These are phyloP conservation scores for Mycena capillaripes DNA, from an alignment of 768 basidiomycete genomes.

Conservation along the genomic window DNA sequence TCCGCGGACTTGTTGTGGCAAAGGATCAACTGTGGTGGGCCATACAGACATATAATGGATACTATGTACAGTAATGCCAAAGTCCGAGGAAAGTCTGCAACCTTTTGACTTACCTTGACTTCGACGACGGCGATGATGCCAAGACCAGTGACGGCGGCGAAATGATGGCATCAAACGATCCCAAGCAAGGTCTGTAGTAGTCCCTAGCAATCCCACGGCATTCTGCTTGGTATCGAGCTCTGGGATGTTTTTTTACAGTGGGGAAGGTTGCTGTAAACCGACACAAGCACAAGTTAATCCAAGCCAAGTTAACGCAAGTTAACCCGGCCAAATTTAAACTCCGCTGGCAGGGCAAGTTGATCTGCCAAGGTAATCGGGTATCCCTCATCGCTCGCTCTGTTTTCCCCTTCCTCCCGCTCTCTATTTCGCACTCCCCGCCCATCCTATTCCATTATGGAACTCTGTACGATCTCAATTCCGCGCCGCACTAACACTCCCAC, in stretches of 20 bases:
- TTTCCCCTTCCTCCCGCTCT: too few relatives aligned
- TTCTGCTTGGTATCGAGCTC: neutral
- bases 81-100: neutral
- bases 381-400: too few relatives aligned
- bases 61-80: neutral
- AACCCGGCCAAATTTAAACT: slow-evolving; percentile 20
- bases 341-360: slow-evolving; percentile 16
- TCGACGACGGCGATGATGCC: neutral
- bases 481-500: neutral
- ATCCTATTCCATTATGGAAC: neutral
- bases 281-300: slow-evolving; percentile 14
- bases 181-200: neutral
- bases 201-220: neutral
- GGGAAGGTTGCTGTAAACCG: neutral
- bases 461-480: neutral
- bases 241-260: neutral
- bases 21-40: neutral
- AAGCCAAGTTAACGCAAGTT: slow-evolving; percentile 1
- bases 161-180: slow-evolving; percentile 1
- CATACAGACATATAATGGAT: neutral
- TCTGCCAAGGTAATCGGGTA: slow-evolving; percentile 16
- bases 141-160: neutral
- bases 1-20: neutral
- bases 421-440: neutral
- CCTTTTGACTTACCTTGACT: neutral